Base-by-base conservation (phyloP, 768 basidiomycete genomes). In the Macrocybe gigantea region DNA sequence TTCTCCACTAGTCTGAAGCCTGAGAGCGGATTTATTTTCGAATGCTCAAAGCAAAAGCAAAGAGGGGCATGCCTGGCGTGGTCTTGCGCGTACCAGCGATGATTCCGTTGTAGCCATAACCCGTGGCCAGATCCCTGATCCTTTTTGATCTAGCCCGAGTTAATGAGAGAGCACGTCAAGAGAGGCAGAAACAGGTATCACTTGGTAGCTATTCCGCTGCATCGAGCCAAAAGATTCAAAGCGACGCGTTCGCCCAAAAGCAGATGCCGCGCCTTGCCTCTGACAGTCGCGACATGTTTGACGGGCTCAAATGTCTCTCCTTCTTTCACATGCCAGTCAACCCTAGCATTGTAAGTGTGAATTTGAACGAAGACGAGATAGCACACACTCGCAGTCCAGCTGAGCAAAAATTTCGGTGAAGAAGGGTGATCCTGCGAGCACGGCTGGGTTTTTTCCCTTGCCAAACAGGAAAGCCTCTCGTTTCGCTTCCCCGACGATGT, bases 71-170 rank as follows among this genome's bases (percentile, higher is more conserved):
- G 78, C 87, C 93, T 32, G 95, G 95, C 1, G 95, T 98, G 1
- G 95, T 99, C 74, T 99, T 99, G 50, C 95, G 76, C 22, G 95
- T 99, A 10, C 95, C 95, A 13, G 95, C 95, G 49, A 99, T 79
- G 53, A 85, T 81, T 5, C 95, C 95, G 45, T 80, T 76, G 71
- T 84, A 98, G 0, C 93, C 93, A 51, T 79, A 81, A 11, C 75
- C 73, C 48, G 77, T 66, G 2, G 94, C 93, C 12, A 90, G 73
- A 58, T 90, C 86, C 56, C 85, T 82, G 62, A 94, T 80, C 45
- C 68, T 73, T 59, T 85, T 85, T 30, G 95, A 97, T 63, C 94
- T 97, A 54, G 5, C 6, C 22, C 7, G 41, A 43, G 32, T 15
- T 46, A 38, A 22, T 38, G 51, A 51, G 41, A 53, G 50, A 47